Evolutionary conservation across 1,284 basidiomycete species (phyloP).

Genomic region (Marasmius tenuissimus): DNA sequence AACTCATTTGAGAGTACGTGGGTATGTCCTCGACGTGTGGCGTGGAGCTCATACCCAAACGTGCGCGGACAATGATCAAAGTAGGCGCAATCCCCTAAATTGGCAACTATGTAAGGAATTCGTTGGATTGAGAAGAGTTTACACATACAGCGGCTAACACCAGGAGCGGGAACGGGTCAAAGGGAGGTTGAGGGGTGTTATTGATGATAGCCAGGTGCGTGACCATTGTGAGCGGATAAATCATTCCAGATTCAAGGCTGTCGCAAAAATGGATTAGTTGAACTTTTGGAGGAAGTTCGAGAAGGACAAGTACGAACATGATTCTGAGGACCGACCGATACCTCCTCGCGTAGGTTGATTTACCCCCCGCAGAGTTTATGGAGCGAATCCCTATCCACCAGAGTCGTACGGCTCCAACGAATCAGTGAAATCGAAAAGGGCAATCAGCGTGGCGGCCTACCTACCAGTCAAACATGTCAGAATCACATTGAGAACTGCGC

Average conservation of each 20-base stretch:
- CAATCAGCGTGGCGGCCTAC: no score
- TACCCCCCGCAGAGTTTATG: no score
- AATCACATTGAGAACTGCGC: no score
- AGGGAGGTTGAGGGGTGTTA: not conserved
- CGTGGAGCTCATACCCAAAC: not conserved
- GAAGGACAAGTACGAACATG: no score
- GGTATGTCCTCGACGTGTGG: not conserved
- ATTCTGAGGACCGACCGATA: no score
- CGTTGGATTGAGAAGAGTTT: no score
- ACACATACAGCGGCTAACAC: not conserved
- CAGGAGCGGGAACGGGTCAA: not conserved
- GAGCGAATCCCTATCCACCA: no score
- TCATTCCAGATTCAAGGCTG: not conserved
- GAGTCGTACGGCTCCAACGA: no score
- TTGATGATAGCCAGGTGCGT: not conserved
- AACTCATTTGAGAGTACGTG: not conserved
- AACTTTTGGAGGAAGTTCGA: no score
- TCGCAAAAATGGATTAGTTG: not conserved
- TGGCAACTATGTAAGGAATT: not conserved
- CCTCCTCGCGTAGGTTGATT: no score
- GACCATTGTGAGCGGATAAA: not conserved
- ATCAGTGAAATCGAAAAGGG: no score
- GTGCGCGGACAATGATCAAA: not conserved
- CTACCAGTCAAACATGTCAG: no score
- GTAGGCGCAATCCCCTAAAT: not conserved